Conservation (phyloP, 1,139 yeast species). For the Diutina ranongensis region DNA sequence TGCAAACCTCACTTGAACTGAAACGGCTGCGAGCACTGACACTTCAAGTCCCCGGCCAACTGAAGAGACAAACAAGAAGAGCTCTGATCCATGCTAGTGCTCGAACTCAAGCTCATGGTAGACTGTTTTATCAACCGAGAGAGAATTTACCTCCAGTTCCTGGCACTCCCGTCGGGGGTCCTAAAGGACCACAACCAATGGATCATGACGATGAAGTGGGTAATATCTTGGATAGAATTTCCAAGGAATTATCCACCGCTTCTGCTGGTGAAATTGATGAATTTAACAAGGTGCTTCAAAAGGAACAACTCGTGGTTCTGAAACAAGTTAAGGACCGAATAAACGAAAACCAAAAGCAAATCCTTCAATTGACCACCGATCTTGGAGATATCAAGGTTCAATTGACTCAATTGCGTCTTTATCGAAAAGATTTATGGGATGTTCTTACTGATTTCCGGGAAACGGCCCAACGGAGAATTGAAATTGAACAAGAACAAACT, state of each 20-base stretch:
- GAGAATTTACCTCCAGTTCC: not conserved
- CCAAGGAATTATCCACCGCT: not conserved
- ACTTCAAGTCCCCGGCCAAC: slow-evolving; percentile 1
- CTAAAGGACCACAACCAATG: not conserved
- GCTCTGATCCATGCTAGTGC: slow-evolving; percentile 5
- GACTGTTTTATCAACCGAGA: not conserved
- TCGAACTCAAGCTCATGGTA: not conserved
- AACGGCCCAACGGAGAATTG: slow-evolving; percentile 52
- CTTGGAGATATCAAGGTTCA: slow-evolving; percentile 54
- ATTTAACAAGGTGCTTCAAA: slow-evolving; percentile 46
- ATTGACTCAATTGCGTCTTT: slow-evolving; percentile 46
- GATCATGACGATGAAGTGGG: not conserved
- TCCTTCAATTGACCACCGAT: slow-evolving; percentile 57
- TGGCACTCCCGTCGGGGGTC: not conserved
- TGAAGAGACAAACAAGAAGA: not conserved
- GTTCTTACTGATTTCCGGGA: slow-evolving; percentile 58
- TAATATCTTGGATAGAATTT: not conserved
- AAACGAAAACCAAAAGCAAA: slow-evolving; percentile 62
- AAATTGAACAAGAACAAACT: slow-evolving; percentile 22
- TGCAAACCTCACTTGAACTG: not conserved
- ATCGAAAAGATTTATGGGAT: slow-evolving; percentile 49
- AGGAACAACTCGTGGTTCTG: slow-evolving; percentile 43
- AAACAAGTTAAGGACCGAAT: slow-evolving; percentile 55
- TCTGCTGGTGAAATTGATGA: slow-evolving; percentile 48
- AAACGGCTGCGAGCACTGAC: slow-evolving; percentile 3